These are phyloP conservation scores for Nannizzia gypsea DNA, from an alignment of 2,329 filamentous ascomycete genomes.

Conservation along the genomic window DNA sequence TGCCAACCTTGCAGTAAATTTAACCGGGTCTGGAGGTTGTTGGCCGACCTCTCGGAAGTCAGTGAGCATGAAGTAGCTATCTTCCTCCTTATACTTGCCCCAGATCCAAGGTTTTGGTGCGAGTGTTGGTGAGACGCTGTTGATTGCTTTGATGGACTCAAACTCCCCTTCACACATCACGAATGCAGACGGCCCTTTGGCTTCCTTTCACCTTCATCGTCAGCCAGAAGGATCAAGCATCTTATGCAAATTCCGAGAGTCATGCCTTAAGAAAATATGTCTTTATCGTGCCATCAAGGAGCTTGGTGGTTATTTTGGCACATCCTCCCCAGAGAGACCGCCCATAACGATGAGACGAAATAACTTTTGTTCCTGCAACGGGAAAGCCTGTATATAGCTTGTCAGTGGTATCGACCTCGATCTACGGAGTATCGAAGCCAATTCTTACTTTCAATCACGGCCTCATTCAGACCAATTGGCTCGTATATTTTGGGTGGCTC, in stretches of 20 bases:
- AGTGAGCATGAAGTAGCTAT: slow-evolving; percentile 17
- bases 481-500: neutral
- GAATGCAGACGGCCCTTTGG: neutral
- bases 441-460: neutral
- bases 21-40: slow-evolving; percentile 14
- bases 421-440: neutral
- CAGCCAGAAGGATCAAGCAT: neutral
- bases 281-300: slow-evolving; percentile 2
- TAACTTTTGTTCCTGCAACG: slow-evolving; percentile 7
- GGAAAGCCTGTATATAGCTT: slow-evolving; percentile 5
- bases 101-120: slow-evolving; percentile 13
- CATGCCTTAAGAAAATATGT: slow-evolving; percentile 11
- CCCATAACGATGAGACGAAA: slow-evolving; percentile 8
- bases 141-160: slow-evolving; percentile 13
- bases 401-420: neutral
- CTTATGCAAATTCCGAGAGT: neutral
- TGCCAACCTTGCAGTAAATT: slow-evolving; percentile 14
- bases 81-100: slow-evolving; percentile 11
- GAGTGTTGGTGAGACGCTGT: slow-evolving; percentile 11
- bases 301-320: slow-evolving; percentile 4
- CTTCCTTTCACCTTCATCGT: neutral
- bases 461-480: slow-evolving; percentile 5
- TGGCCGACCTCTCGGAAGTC: slow-evolving; percentile 15
- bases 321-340: slow-evolving; percentile 9
- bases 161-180: slow-evolving; percentile 15